A percentile compares a stretch with the other conserved stretches of the same genome.
phyloP scores from a whole-genome alignment of 805 yeast species.

The Alloascoidea africana region DNA sequence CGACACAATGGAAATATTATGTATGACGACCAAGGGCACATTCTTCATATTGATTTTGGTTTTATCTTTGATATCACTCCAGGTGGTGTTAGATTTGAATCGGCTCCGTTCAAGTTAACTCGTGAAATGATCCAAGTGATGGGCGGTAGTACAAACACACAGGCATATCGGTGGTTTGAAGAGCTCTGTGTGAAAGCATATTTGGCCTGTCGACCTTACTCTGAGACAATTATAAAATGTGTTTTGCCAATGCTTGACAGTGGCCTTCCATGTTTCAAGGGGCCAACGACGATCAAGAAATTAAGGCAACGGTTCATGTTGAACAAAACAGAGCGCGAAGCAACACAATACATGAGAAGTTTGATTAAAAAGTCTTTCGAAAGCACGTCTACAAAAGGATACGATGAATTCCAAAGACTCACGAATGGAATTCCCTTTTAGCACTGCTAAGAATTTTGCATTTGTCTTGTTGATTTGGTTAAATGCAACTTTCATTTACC shows the following conservation, averaged over 20 bases:
- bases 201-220: slow-evolving; percentile 75
- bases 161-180: slow-evolving; percentile 86
- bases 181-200: slow-evolving; percentile 90
- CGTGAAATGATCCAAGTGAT: slow-evolving; percentile 91
- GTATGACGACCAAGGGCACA: slow-evolving; percentile 92
- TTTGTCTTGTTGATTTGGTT: slow-evolving; percentile 1
- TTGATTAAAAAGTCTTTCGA: slow-evolving; percentile 74
- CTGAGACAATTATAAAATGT: slow-evolving; percentile 71
- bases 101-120: slow-evolving; percentile 94
- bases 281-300: slow-evolving; percentile 61
- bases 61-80: slow-evolving; percentile 98
- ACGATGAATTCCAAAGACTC: slow-evolving; percentile 91
- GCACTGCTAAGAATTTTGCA: background rate
- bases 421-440: slow-evolving; percentile 95
- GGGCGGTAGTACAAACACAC: slow-evolving; percentile 82
- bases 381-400: slow-evolving; percentile 81
- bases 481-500: slow-evolving; percentile 1
- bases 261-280: slow-evolving; percentile 94
- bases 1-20: slow-evolving; percentile 96
- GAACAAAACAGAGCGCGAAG: slow-evolving; percentile 67
- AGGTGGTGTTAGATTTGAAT: slow-evolving; percentile 96
- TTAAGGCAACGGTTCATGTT: slow-evolving; percentile 71
- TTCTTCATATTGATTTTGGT: slow-evolving; percentile 94
- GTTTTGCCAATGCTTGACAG: slow-evolving; percentile 89
- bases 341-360: slow-evolving; percentile 60